A percentile compares a stretch with the other conserved stretches of the same genome.
Conservation (phyloP, 1,139 yeast genomes). For the Hansenula sp. region DNA sequence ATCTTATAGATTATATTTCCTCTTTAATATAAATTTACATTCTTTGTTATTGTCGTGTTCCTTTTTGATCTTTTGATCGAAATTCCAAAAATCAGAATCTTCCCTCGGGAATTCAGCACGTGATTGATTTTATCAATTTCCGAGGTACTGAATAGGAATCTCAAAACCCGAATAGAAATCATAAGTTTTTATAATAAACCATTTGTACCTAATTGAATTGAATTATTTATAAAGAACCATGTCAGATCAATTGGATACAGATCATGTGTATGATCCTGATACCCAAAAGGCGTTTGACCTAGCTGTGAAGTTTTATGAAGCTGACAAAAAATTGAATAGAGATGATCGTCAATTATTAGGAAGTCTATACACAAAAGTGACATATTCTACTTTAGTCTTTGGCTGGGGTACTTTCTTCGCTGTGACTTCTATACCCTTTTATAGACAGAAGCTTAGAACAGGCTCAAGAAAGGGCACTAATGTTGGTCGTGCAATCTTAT, state of each 20-base stretch:
- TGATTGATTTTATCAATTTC: too few relatives aligned
- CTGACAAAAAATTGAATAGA: constrained; percentile 18
- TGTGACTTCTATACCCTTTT: constrained; percentile 28
- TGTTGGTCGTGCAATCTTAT: constrained; percentile 27
- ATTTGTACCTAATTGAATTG: too few relatives aligned
- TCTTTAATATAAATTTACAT: not conserved
- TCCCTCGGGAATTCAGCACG: too few relatives aligned
- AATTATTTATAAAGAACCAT: not conserved
- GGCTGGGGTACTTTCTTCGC: constrained; percentile 32
- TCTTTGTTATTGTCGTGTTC: not conserved
- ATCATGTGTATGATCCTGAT: constrained; percentile 5
- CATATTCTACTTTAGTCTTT: constrained; percentile 12
- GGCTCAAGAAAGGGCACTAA: constrained; percentile 29
- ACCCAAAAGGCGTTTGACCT: constrained; percentile 17
- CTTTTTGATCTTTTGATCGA: not conserved
- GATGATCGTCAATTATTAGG: constrained; percentile 16
- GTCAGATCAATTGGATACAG: not conserved
- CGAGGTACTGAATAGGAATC: not conserved
- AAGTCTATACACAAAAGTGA: constrained; percentile 14
- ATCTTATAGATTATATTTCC: not conserved
- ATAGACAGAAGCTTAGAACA: constrained; percentile 24
- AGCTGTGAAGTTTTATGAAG: constrained; percentile 22
- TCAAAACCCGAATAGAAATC: too few relatives aligned
- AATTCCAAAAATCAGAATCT: too few relatives aligned
- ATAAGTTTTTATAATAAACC: too few relatives aligned